These are phyloP conservation scores for Mucor velutinosus DNA, from an alignment of 371 early-diverging fungal genomes.

Conservation along the genomic window DNA sequence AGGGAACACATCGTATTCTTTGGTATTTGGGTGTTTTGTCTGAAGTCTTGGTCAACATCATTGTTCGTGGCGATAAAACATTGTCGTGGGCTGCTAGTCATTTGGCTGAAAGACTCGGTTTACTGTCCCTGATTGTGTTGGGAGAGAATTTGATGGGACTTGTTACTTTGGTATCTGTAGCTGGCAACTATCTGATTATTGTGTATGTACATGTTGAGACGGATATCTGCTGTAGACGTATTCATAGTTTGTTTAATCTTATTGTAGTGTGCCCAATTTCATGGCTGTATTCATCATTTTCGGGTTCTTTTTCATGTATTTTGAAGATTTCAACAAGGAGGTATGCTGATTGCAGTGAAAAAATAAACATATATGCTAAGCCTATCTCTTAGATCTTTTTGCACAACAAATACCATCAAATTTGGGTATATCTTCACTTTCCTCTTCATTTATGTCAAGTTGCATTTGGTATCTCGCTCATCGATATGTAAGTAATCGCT, in stretches of 20 bases:
- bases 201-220: conserved; percentile 22
- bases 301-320: conserved; percentile 58
- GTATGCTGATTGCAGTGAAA: conserved; percentile 11
- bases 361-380: neutral
- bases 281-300: conserved; percentile 56
- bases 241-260: neutral
- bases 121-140: conserved; percentile 59
- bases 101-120: conserved; percentile 58
- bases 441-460: conserved; percentile 61
- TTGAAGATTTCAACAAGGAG: conserved; percentile 57
- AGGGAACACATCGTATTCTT: conserved; percentile 49
- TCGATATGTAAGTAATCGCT: conserved; percentile 37
- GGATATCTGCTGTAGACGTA: neutral
- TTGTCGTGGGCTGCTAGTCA: conserved; percentile 66
- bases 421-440: conserved; percentile 63
- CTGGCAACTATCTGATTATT: conserved; percentile 34
- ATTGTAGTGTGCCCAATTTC: conserved; percentile 43
- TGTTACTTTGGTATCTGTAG: conserved; percentile 38
- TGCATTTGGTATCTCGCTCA: conserved; percentile 53
- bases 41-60: conserved; percentile 52
- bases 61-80: conserved; percentile 49
- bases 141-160: conserved; percentile 55
- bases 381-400: conserved; percentile 33
- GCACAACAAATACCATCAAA: conserved; percentile 50
- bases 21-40: conserved; percentile 55